Percentiles rank a stretch among this genome's conserved stretches.
Conservation (phyloP, 2,329 filamentous ascomycete species). For the Colletotrichum magnum region DNA sequence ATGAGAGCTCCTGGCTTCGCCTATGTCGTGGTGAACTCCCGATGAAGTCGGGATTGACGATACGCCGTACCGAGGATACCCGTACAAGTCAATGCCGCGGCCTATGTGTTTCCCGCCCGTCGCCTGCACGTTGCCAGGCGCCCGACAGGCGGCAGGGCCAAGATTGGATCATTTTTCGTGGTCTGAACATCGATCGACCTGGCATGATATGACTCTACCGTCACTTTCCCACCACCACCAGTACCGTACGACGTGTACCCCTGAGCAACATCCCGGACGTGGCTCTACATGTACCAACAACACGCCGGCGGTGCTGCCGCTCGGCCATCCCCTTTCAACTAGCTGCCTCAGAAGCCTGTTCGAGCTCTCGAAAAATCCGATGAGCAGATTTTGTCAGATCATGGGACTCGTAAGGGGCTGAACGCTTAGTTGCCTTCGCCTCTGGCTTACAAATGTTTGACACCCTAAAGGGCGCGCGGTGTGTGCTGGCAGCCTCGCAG, state of each 20-base stretch:
- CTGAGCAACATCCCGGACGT: conserved; percentile 10
- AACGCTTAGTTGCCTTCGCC: conserved; percentile 1
- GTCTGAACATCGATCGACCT: conserved; percentile 24
- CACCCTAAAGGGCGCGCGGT: conserved; percentile 8
- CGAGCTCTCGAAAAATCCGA: conserved; percentile 6
- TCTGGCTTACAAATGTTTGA: conserved; percentile 4
- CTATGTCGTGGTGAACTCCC: conserved; percentile 31
- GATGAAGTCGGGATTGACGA: conserved; percentile 26
- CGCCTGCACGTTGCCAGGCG: conserved; percentile 3
- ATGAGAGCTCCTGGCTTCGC: conserved; percentile 38
- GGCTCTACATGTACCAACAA: conserved; percentile 2
- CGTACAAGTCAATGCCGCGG: conserved; percentile 31
- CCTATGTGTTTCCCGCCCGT: conserved; percentile 20
- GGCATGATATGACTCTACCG: conserved; percentile 36
- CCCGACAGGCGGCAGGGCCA: conserved; percentile 13
- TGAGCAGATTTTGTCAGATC: conserved; percentile 24
- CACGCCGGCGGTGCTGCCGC: not conserved
- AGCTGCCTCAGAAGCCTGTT: not conserved
- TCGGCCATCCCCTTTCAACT: conserved; percentile 17
- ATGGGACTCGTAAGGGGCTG: not conserved
- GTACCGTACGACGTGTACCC: conserved; percentile 16
- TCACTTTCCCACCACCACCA: conserved; percentile 14
- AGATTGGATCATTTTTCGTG: conserved; percentile 30
- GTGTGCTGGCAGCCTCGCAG: conserved; percentile 14
- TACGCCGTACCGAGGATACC: conserved; percentile 33